phyloP scores from a whole-genome alignment of 768 basidiomycete genomes.

The Macrolepiota fuliginosa region DNA sequence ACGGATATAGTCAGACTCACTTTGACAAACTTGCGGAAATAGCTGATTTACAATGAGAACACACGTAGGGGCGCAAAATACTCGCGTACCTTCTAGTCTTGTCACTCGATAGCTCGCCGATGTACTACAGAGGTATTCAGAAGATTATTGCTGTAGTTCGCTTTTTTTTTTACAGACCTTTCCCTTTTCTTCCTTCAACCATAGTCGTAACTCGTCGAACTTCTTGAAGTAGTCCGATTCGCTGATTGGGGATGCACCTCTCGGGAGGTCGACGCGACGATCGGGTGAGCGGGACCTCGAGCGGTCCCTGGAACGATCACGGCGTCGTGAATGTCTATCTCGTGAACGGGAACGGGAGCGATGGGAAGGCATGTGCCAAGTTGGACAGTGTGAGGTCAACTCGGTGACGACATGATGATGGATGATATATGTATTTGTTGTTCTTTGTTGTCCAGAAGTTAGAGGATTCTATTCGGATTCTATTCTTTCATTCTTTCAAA shows the following conservation, averaged over 20 bases:
- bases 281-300: constrained; percentile 46
- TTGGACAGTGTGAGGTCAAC: background rate
- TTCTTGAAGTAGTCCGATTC: constrained; percentile 90
- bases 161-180: constrained; percentile 32
- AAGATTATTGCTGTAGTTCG: background rate
- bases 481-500: background rate
- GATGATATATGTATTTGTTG: background rate
- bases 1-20: constrained; percentile 30
- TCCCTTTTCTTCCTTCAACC: constrained; percentile 69
- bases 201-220: constrained; percentile 80
- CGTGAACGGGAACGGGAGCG: constrained; percentile 33
- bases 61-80: constrained; percentile 16
- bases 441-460: background rate
- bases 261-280: constrained; percentile 44
- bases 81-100: constrained; percentile 66
- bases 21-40: constrained; percentile 93
- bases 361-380: constrained; percentile 31
- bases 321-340: constrained; percentile 15
- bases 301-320: constrained; percentile 28
- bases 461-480: too few relatives aligned
- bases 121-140: constrained; percentile 50
- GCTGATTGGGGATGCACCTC: constrained; percentile 58
- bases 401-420: background rate
- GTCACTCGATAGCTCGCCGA: constrained; percentile 83
- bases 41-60: constrained; percentile 46